Percentiles rank a stretch among this genome's conserved stretches.
Conservation (phyloP, 805 yeast genomes). For the Spathaspora boniae region DNA sequence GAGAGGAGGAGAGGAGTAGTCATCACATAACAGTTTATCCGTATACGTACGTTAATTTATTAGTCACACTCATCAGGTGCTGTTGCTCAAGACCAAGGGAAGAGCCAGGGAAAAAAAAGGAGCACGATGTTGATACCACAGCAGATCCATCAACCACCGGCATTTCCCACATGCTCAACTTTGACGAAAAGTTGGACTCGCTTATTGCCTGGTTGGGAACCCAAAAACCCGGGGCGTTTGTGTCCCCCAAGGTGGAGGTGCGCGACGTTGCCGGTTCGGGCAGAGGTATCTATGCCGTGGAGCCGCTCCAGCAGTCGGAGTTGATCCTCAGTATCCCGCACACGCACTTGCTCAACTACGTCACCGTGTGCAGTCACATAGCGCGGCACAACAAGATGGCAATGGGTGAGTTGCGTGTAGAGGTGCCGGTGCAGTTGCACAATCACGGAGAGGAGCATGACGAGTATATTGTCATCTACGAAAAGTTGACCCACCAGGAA, state of each 20-base stretch:
- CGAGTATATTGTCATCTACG: constrained; percentile 28
- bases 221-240: constrained; percentile 22
- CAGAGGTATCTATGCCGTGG: constrained; percentile 54
- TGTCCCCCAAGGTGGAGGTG: constrained; percentile 42
- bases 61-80: not conserved
- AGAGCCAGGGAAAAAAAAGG: not conserved
- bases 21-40: too few species aligned
- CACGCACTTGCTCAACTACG: constrained; percentile 54
- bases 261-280: constrained; percentile 45
- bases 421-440: constrained; percentile 21
- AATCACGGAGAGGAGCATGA: too few species aligned
- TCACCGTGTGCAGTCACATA: constrained; percentile 43
- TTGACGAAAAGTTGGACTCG: constrained; percentile 12
- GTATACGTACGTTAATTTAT: too few species aligned
- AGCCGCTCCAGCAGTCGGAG: constrained; percentile 37
- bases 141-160: not conserved
- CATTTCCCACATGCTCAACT: constrained; percentile 7
- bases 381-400: constrained; percentile 39
- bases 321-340: constrained; percentile 55
- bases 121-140: not conserved
- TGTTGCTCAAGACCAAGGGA: not conserved
- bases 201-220: constrained; percentile 29
- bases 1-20: too few species aligned
- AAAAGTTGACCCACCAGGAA: constrained; percentile 24
- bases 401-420: constrained; percentile 16